A percentile compares a stretch with the other conserved stretches of the same genome.
phyloP scores from a whole-genome alignment of 2,329 filamentous ascomycete genomes.

The Aspergillus neotritici region DNA sequence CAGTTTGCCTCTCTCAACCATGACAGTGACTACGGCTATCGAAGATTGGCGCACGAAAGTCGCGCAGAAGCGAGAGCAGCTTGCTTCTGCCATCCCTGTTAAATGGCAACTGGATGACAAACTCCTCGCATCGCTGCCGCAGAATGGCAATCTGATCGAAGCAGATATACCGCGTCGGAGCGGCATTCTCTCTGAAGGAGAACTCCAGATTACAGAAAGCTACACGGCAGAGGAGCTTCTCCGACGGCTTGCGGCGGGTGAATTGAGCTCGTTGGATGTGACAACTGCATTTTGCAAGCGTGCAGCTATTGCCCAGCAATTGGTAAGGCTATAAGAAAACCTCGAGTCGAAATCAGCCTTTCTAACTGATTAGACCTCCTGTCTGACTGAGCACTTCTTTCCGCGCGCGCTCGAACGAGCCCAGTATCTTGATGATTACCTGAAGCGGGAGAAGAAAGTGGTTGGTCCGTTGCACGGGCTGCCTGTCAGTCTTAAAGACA shows the following conservation, averaged over 20 bases:
- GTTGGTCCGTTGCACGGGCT: conserved; percentile 38
- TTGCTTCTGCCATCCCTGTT: conserved; percentile 26
- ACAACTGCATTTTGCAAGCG: conserved; percentile 37
- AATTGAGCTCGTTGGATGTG: conserved; percentile 18
- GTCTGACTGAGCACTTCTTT: conserved; percentile 37
- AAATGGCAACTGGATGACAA: conserved; percentile 27
- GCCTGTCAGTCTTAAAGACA: conserved; percentile 35
- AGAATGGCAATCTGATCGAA: conserved; percentile 14
- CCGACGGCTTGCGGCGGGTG: conserved; percentile 13
- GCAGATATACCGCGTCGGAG: conserved; percentile 23
- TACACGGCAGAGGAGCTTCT: conserved; percentile 18
- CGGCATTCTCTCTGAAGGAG: conserved; percentile 42
- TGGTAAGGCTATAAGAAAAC: conserved; percentile 12
- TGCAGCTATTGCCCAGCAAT: conserved; percentile 36
- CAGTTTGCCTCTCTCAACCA: neutral
- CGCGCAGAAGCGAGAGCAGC: conserved; percentile 24
- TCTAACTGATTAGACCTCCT: conserved; percentile 18
- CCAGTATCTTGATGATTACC: conserved; percentile 31
- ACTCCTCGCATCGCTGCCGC: conserved; percentile 5
- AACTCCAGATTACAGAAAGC: conserved; percentile 44
- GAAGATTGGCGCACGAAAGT: conserved; percentile 19
- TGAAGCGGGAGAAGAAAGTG: conserved; percentile 21
- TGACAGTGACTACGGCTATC: neutral
- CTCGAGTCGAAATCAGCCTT: neutral
- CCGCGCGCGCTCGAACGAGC: conserved; percentile 32